A percentile compares a stretch with the other conserved stretches of the same genome.
phyloP scores from a whole-genome alignment of 2,329 filamentous ascomycete genomes.

The Epichloe festucae region DNA sequence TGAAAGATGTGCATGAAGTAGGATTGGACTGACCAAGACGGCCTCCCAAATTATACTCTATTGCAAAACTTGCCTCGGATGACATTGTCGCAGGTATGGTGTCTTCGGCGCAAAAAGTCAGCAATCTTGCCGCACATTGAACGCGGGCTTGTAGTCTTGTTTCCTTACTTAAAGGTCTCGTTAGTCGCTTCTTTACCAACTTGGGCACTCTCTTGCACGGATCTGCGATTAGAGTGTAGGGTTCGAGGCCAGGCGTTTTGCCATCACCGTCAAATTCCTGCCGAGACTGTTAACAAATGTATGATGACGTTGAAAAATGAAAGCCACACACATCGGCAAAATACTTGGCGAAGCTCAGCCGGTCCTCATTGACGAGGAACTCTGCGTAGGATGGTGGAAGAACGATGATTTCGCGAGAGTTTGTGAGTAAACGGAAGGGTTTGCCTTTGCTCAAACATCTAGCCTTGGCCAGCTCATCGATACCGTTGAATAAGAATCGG shows the following conservation, averaged over 20 bases:
- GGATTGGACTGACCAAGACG: not conserved
- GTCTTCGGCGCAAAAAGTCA: not conserved
- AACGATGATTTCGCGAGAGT: conserved; percentile 6
- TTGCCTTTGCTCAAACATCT: not conserved
- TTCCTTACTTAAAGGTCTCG: conserved; percentile 4
- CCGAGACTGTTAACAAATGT: not conserved
- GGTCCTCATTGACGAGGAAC: conserved; percentile 2
- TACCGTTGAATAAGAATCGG: conserved; percentile 4
- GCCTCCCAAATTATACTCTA: conserved; percentile 4
- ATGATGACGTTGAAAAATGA: not conserved
- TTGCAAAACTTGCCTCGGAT: conserved; percentile 6
- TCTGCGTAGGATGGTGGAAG: conserved; percentile 6
- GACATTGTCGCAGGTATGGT: conserved; percentile 5
- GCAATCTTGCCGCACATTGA: not conserved
- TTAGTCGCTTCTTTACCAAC: conserved; percentile 6
- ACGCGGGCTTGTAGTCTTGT: not conserved
- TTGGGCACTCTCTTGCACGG: conserved; percentile 4
- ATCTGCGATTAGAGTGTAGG: conserved; percentile 6
- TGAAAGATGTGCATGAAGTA: no score
- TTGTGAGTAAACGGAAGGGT: conserved; percentile 7
- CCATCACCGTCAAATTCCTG: conserved; percentile 8
- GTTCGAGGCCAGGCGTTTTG: conserved; percentile 6
- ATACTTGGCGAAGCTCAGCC: conserved; percentile 7
- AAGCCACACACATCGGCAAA: conserved; percentile 5
- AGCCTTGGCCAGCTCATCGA: conserved; percentile 4